Evolutionary conservation across 179 eudicot genomes (phyloP).

Genomic region (Beta lomatogona): DNA sequence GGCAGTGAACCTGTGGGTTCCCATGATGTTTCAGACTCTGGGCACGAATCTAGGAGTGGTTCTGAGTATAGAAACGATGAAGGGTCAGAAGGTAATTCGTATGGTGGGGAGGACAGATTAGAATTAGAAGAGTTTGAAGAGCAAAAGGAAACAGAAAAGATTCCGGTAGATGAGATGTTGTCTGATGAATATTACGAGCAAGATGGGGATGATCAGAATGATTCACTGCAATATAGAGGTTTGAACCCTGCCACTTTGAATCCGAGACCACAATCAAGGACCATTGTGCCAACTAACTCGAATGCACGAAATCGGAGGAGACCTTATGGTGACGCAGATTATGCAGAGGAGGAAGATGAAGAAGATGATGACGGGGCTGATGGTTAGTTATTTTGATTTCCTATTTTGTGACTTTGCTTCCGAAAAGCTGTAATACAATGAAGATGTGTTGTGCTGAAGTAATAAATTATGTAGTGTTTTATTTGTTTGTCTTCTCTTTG

Average conservation of each 20-base stretch:
- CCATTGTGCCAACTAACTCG: slow-evolving; percentile 32
- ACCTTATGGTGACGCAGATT: slow-evolving; percentile 49
- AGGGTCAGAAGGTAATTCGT: slow-evolving; percentile 65
- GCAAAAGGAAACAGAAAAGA: slow-evolving; percentile 50
- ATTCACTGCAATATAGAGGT: slow-evolving; percentile 53
- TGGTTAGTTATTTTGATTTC: slow-evolving; percentile 40
- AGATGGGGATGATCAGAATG: slow-evolving; percentile 85
- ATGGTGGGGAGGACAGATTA: slow-evolving; percentile 48
- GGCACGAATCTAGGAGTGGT: slow-evolving; percentile 75
- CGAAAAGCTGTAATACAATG: neutral
- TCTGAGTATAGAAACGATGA: slow-evolving; percentile 69
- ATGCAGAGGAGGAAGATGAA: slow-evolving; percentile 62
- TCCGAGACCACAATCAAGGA: slow-evolving; percentile 52
- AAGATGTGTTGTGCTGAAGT: neutral
- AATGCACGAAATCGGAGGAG: slow-evolving; percentile 43
- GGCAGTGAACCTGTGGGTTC: slow-evolving; percentile 57
- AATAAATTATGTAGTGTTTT: neutral
- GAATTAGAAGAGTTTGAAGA: slow-evolving; percentile 51
- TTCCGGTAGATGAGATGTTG: slow-evolving; percentile 86
- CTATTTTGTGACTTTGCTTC: neutral
- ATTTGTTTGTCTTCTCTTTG: neutral
- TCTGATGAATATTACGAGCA: slow-evolving; percentile 98
- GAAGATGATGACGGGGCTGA: slow-evolving; percentile 58
- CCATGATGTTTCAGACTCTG: slow-evolving; percentile 50
- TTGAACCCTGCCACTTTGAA: slow-evolving; percentile 31